Conservation (phyloP, 108 stramenopile genomes). For the Cyclotella kingstonii region DNA sequence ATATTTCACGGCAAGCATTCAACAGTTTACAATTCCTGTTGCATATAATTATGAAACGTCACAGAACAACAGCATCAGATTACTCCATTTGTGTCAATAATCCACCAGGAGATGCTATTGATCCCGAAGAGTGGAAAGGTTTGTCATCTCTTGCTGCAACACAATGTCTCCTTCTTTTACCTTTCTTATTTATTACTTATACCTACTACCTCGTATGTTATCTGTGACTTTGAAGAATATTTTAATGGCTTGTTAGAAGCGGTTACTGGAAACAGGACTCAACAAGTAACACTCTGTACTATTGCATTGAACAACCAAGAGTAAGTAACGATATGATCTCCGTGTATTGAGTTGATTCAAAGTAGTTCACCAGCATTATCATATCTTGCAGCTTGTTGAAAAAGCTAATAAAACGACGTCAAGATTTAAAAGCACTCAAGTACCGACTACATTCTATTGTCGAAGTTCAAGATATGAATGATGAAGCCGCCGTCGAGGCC, state of each 20-base stretch:
- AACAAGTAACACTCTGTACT: slow-evolving; percentile 23
- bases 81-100: slow-evolving; percentile 31
- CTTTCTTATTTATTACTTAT: too few relatives aligned
- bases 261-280: neutral
- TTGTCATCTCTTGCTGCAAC: too few relatives aligned
- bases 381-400: slow-evolving; percentile 7
- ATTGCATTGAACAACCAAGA: slow-evolving; percentile 32
- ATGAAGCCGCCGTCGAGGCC: neutral
- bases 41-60: slow-evolving; percentile 31
- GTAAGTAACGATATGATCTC: neutral
- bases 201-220: too few relatives aligned
- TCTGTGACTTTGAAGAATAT: too few relatives aligned
- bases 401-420: slow-evolving; percentile 11
- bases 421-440: slow-evolving; percentile 3
- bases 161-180: too few relatives aligned
- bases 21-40: slow-evolving; percentile 14
- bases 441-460: neutral
- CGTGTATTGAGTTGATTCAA: neutral
- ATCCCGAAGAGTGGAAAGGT: slow-evolving; percentile 31
- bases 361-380: neutral
- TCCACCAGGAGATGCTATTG: slow-evolving; percentile 27
- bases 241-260: slow-evolving; percentile 1
- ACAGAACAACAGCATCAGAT: slow-evolving; percentile 29
- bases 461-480: neutral
- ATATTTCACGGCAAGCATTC: too few relatives aligned